Percentiles rank a stretch among this genome's conserved stretches.
phyloP scores from a whole-genome alignment of 306 rosid species.

The Prunus persica region Prunus_persica_NCBIv2 NC_034012.1:501501-502000 shows the following conservation, averaged over 20 bases:
- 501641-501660: constrained; percentile 31
- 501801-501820: constrained; percentile 76
- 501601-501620: constrained; percentile 53
- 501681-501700: neutral
- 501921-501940: neutral
- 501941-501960: neutral
- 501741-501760: constrained; percentile 77
- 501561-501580: constrained; percentile 3
- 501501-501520: constrained; percentile 70
- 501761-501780: constrained; percentile 91
- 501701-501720: neutral
- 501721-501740: constrained; percentile 68
- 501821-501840: constrained; percentile 81
- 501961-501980: neutral
- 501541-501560: constrained; percentile 14
- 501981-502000: neutral
- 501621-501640: constrained; percentile 53
- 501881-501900: constrained; percentile 94
- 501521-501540: constrained; percentile 56
- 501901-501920: constrained; percentile 18
- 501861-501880: constrained; percentile 88
- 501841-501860: constrained; percentile 89
- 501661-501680: constrained; percentile 7
- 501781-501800: constrained; percentile 87
- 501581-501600: constrained; percentile 35